Conservation (phyloP, 768 basidiomycete species). For the Cantharellus anzutake region DNA sequence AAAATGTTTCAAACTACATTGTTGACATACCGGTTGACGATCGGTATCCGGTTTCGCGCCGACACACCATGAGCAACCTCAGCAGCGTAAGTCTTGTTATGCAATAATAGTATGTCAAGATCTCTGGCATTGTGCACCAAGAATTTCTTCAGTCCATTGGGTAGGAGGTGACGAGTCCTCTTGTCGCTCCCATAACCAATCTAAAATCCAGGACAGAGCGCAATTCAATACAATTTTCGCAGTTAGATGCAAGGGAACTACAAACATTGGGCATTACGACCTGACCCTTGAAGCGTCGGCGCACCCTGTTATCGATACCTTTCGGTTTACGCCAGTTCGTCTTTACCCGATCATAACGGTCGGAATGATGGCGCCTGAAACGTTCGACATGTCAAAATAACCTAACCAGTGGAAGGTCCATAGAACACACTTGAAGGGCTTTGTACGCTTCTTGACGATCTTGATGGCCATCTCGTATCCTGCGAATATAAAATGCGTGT, state of each 20-base stretch:
- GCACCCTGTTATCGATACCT: slow-evolving; percentile 99
- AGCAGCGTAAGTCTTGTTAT: slow-evolving; percentile 90
- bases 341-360: slow-evolving; percentile 92
- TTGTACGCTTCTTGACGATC: slow-evolving; percentile 91
- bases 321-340: slow-evolving; percentile 99
- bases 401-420: neutral
- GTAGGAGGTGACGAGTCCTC: slow-evolving; percentile 85
- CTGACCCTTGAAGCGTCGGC: slow-evolving; percentile 90
- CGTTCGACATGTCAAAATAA: neutral
- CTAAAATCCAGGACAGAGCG: slow-evolving; percentile 18
- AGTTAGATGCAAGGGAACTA: slow-evolving; percentile 2
- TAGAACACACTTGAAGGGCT: slow-evolving; percentile 64
- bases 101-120: slow-evolving; percentile 90
- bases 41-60: slow-evolving; percentile 81
- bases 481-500: neutral
- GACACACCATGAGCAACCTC: slow-evolving; percentile 94
- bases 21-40: slow-evolving; percentile 58
- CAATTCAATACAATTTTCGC: neutral
- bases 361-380: slow-evolving; percentile 87
- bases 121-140: slow-evolving; percentile 87
- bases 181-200: slow-evolving; percentile 86
- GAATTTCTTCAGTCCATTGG: slow-evolving; percentile 91
- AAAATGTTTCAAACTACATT: slow-evolving; percentile 3
- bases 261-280: slow-evolving; percentile 88
- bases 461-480: slow-evolving; percentile 24